Conservation (phyloP, 2,329 filamentous ascomycete species). For the Cordyceps javanica region DNA sequence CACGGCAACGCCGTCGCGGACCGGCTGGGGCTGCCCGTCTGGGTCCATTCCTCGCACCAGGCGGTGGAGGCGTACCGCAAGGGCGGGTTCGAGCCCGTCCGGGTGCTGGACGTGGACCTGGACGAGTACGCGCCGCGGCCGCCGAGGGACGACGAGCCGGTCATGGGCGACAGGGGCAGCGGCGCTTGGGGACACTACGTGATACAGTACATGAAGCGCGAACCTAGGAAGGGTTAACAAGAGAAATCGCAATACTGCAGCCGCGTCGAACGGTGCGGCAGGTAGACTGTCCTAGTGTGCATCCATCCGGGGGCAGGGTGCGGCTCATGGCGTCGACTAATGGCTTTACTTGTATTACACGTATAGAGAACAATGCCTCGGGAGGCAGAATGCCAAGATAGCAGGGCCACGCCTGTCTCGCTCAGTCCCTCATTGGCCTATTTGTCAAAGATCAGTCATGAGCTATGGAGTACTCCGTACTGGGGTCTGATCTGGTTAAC, state of each 20-base stretch:
- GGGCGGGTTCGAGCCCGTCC: constrained; percentile 9
- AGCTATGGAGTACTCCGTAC: neutral
- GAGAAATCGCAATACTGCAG: neutral
- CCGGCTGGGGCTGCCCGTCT: constrained; percentile 3
- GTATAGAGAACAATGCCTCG: too few species aligned
- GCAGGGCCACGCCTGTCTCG: too few species aligned
- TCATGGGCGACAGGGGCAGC: constrained; percentile 13
- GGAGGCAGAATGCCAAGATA: too few species aligned
- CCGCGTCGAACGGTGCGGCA: neutral
- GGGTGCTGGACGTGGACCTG: constrained; percentile 10
- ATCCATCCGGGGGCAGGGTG: too few species aligned
- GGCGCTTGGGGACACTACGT: constrained; percentile 14
- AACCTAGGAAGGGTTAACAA: neutral
- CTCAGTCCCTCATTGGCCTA: too few species aligned
- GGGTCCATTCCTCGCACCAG: constrained; percentile 15
- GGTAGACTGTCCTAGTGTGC: neutral
- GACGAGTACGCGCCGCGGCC: constrained; percentile 14
- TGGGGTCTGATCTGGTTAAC: constrained; percentile 15
- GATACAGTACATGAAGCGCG: constrained; percentile 12
- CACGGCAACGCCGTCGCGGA: constrained; percentile 13
- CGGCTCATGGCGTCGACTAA: too few species aligned
- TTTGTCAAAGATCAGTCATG: too few species aligned
- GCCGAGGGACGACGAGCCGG: constrained; percentile 9
- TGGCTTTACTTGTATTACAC: too few species aligned
- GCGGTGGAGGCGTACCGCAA: constrained; percentile 13